A percentile compares a stretch with the other conserved stretches of the same genome.
phyloP scores from a whole-genome alignment of 2,329 filamentous ascomycete genomes.

The Paecilomyces formosus region DNA sequence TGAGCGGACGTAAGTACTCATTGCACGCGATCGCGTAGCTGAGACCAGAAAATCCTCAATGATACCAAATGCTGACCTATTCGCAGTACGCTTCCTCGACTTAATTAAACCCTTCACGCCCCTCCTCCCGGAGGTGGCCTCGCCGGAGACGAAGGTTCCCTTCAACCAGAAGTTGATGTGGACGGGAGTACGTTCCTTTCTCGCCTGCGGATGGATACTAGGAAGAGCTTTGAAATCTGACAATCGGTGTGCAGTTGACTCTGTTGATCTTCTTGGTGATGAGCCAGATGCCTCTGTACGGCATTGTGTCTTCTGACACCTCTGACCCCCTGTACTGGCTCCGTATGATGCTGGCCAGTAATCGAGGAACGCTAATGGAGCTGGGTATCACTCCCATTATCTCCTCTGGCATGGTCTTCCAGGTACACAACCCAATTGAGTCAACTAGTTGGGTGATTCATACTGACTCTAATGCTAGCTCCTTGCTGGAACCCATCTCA shows the following conservation, averaged over 20 bases:
- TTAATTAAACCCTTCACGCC: conserved; percentile 99
- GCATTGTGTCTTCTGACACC: conserved; percentile 97
- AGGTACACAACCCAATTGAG: conserved; percentile 42
- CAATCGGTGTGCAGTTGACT: conserved; percentile 52
- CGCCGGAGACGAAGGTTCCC: conserved; percentile 95
- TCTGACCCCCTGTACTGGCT: conserved; percentile 99
- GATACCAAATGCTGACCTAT: conserved; percentile 15
- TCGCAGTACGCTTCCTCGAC: conserved; percentile 92
- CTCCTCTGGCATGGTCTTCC: conserved; percentile 99
- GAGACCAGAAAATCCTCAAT: conserved; percentile 1
- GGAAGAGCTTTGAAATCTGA: conserved; percentile 10
- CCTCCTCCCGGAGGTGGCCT: conserved; percentile 97
- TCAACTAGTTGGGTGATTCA: not conserved
- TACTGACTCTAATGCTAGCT: conserved; percentile 46
- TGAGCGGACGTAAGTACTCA: conserved; percentile 51
- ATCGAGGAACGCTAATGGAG: conserved; percentile 93
- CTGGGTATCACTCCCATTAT: conserved; percentile 97
- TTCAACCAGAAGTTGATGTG: conserved; percentile 99
- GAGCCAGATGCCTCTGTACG: conserved; percentile 99
- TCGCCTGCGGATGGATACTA: conserved; percentile 3
- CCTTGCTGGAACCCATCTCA: conserved; percentile 97
- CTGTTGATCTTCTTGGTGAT: conserved; percentile 99
- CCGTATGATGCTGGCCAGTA: conserved; percentile 99
- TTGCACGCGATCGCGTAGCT: conserved; percentile 20
- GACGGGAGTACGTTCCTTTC: conserved; percentile 55